Conservation (phyloP, 129 eudicot genomes). For the Helichrysum umbraculigerum region DNA sequence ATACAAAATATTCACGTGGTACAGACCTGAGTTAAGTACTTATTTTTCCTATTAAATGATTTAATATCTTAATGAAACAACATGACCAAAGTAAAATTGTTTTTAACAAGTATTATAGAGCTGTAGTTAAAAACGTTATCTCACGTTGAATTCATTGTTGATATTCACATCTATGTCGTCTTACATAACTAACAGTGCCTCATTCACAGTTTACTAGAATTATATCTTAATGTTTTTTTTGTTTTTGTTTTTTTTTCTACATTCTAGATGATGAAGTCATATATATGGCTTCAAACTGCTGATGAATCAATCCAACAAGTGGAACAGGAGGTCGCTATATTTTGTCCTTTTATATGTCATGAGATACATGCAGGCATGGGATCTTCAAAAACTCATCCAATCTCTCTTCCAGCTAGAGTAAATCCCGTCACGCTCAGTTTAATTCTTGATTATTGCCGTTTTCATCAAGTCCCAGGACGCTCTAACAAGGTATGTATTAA, state of each 20-base stretch:
- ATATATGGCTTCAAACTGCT: slow-evolving; percentile 86
- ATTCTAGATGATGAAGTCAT: slow-evolving; percentile 73
- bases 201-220: not conserved
- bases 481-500: slow-evolving; percentile 67
- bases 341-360: slow-evolving; percentile 78
- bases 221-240: not conserved
- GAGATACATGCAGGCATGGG: slow-evolving; percentile 82
- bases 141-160: not conserved
- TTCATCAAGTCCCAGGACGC: slow-evolving; percentile 87
- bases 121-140: not conserved
- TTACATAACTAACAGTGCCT: slow-evolving; percentile 3
- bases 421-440: slow-evolving; percentile 65
- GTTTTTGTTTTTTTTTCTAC: no score
- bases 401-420: slow-evolving; percentile 83
- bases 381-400: slow-evolving; percentile 70
- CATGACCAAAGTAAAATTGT: not conserved
- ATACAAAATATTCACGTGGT: slow-evolving; percentile 4
- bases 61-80: not conserved
- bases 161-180: not conserved
- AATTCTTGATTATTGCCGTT: slow-evolving; percentile 86
- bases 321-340: slow-evolving; percentile 86
- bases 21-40: not conserved
- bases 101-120: not conserved
- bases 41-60: not conserved
- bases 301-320: slow-evolving; percentile 85